These are phyloP conservation scores for Candida multigemmis DNA, from an alignment of 805 yeast species.

Conservation along the genomic window DNA sequence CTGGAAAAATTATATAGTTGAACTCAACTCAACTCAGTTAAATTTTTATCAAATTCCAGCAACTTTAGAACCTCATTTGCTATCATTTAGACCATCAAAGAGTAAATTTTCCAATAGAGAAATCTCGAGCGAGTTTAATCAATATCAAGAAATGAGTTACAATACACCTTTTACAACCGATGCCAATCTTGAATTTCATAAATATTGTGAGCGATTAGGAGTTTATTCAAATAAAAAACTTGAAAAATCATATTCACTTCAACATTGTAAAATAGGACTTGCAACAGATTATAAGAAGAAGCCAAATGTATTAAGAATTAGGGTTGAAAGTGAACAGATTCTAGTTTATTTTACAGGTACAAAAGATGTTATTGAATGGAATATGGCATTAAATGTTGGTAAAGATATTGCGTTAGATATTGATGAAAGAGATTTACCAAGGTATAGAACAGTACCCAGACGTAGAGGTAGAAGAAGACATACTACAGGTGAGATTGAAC, in stretches of 20 bases:
- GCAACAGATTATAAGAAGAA: slow-evolving; percentile 78
- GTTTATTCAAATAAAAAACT: slow-evolving; percentile 17
- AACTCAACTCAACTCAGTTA: slow-evolving; percentile 79
- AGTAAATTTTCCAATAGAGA: slow-evolving; percentile 1
- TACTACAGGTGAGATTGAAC: neutral
- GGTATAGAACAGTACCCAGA: slow-evolving; percentile 73
- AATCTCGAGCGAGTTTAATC: slow-evolving; percentile 1
- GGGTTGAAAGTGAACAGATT: slow-evolving; percentile 80
- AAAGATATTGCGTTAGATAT: slow-evolving; percentile 75
- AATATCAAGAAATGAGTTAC: neutral
- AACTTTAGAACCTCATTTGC: slow-evolving; percentile 17
- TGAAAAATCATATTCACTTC: slow-evolving; percentile 67
- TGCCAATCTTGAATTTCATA: slow-evolving; percentile 18
- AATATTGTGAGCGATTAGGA: slow-evolving; percentile 13
- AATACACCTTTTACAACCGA: slow-evolving; percentile 14
- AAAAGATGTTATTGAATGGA: slow-evolving; percentile 72
- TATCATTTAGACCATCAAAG: slow-evolving; percentile 10
- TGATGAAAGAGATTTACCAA: slow-evolving; percentile 61
- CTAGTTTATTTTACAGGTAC: slow-evolving; percentile 54
- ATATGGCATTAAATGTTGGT: slow-evolving; percentile 61
- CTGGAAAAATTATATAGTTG: slow-evolving; percentile 66
- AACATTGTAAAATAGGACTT: slow-evolving; percentile 74
- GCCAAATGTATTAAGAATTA: slow-evolving; percentile 57
- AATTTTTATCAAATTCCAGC: slow-evolving; percentile 47
- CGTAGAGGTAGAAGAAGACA: slow-evolving; percentile 41